Base-by-base conservation (phyloP, 495 filamentous ascomycete genomes). In the Rhypophila decipiens region DNA sequence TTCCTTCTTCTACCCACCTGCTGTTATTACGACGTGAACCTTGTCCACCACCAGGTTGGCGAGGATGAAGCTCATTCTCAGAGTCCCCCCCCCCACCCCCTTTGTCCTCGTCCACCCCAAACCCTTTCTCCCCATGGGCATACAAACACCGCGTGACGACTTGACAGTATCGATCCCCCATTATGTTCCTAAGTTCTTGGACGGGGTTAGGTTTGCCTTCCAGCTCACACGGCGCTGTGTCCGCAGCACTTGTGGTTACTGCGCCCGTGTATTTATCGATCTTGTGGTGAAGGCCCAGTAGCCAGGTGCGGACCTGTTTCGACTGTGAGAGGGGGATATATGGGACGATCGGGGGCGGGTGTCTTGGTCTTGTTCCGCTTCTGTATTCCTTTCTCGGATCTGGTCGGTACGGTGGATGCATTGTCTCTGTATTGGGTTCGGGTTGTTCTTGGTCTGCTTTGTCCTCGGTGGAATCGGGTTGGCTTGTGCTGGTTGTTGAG, bases 51-150 rank as follows among this genome's bases (percentile, higher is more conserved):
- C n/a, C n/a, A n/a, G n/a, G n/a, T n/a, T n/a, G n/a, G n/a, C n/a
- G n/a, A n/a, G n/a, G n/a, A n/a, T n/a, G n/a, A n/a, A n/a, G n/a
- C n/a, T n/a, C n/a, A n/a, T n/a, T n/a, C n/a, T n/a, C n/a, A n/a
- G n/a, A n/a, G n/a, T n/a, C n/a, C n/a, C n/a, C n/a, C n/a, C n/a
- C n/a, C n/a, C n/a, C n/a, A n/a, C n/a, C n/a, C n/a, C n/a, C n/a
- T n/a, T n/a, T n/a, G n/a, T n/a, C n/a, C n/a, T n/a, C 57, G 5
- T 52, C 55, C 9, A 65, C 53, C 0, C 55, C 60, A 10, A 65
- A 59, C 9, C 62, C 62, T 45, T 52, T 49, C 23, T 57, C 52
- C 2, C 60, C 62, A 29, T 65, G 59, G 31, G 62, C 60, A 59
- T 56, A 58, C 0, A 65, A 33, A 44, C 62, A 65, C 27, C 57